phyloP scores from a whole-genome alignment of 192 early-diverging fungal species.

The Backusella parvicylindrica region DNA sequence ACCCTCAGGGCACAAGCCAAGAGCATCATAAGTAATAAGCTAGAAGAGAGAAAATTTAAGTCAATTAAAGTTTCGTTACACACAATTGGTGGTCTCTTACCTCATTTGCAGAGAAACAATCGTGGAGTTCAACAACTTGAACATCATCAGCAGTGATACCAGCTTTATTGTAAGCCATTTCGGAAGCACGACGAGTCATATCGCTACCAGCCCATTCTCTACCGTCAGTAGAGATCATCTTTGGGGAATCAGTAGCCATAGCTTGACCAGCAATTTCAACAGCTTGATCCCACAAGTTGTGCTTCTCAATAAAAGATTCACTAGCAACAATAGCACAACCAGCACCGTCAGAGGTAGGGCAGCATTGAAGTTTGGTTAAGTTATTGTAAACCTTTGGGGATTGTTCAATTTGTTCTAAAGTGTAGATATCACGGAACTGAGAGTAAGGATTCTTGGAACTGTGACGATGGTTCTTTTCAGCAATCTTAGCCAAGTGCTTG shows the following conservation, averaged over 20 bases:
- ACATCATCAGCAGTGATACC: conserved; percentile 60
- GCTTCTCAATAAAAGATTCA: conserved; percentile 59
- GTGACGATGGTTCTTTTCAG: conserved; percentile 72
- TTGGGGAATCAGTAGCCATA: conserved; percentile 72
- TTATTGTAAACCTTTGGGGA: conserved; percentile 63
- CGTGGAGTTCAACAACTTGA: conserved; percentile 69
- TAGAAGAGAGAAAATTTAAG: background rate
- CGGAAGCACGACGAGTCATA: conserved; percentile 64
- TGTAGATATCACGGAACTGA: conserved; percentile 60
- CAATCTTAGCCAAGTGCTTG: conserved; percentile 63
- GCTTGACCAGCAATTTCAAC: conserved; percentile 63
- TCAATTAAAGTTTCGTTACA: conserved; percentile 26
- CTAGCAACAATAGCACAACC: conserved; percentile 61
- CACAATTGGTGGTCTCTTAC: conserved; percentile 31
- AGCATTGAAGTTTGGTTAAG: conserved; percentile 71
- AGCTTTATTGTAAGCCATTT: conserved; percentile 49
- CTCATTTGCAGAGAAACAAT: conserved; percentile 77
- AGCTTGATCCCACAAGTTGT: conserved; percentile 60
- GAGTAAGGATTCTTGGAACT: conserved; percentile 66
- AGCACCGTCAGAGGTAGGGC: conserved; percentile 70
- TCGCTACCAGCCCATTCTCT: conserved; percentile 62
- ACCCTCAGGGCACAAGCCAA: conserved; percentile 61
- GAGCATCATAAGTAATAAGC: conserved; percentile 67
- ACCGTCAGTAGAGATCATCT: conserved; percentile 42
- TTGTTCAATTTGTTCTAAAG: conserved; percentile 58